A percentile compares a stretch with the other conserved stretches of the same genome.
Evolutionary conservation across 1,284 basidiomycete genomes (phyloP).

Genomic region (Trichosporon faecale): DNA sequence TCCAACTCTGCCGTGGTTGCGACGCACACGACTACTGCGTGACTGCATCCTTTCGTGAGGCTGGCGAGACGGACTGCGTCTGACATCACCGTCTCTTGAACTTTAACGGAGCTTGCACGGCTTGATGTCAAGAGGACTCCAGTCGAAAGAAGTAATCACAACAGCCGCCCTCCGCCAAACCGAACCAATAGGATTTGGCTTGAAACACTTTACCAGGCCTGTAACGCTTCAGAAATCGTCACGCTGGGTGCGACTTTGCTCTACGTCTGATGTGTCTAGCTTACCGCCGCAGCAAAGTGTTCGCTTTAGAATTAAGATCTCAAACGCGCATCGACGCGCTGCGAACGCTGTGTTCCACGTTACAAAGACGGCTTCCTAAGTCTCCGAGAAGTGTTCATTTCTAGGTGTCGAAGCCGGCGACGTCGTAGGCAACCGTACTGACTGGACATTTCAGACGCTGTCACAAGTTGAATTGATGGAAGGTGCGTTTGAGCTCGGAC

Average conservation of each 20-base stretch:
- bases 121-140: neutral
- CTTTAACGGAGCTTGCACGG: neutral
- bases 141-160: neutral
- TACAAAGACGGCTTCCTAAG: neutral
- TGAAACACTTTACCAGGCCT: neutral
- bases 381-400: neutral
- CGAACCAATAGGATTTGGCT: neutral
- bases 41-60: neutral
- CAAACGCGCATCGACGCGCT: neutral
- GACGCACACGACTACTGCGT: neutral
- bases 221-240: neutral
- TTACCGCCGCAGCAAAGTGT: neutral
- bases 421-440: neutral
- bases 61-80: neutral
- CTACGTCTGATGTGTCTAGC: neutral
- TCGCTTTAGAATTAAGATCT: neutral
- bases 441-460: neutral
- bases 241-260: neutral
- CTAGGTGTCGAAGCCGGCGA: neutral
- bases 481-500: neutral
- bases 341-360: neutral
- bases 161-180: neutral
- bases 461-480: neutral
- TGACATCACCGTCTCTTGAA: neutral
- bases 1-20: neutral